Conservation (phyloP, 2,329 filamentous ascomycete genomes). For the Hypoxylon sp. region DNA sequence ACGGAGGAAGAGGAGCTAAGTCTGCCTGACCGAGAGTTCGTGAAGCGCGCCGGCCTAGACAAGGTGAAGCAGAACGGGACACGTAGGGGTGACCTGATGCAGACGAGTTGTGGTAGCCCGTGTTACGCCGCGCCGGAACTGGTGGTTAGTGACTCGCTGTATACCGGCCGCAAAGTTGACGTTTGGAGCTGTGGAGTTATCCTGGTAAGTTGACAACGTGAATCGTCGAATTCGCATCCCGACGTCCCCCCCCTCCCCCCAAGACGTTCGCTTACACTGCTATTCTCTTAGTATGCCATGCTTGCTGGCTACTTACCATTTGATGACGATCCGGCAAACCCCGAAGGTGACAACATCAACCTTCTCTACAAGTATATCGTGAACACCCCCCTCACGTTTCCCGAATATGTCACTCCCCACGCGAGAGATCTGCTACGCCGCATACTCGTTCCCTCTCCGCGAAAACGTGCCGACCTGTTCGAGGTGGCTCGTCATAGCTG, state of each 20-base stretch:
- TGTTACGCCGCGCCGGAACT: constrained; percentile 97
- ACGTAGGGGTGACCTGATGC: constrained; percentile 94
- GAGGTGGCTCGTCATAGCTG: constrained; percentile 98
- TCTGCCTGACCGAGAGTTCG: constrained; percentile 84
- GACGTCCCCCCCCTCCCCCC: too few species aligned
- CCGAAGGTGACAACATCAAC: constrained; percentile 99
- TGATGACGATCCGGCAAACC: constrained; percentile 97
- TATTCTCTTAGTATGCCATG: constrained; percentile 88
- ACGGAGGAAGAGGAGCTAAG: constrained; percentile 90
- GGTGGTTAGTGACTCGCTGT: constrained; percentile 95
- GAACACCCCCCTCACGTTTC: constrained; percentile 94
- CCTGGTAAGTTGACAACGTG: constrained; percentile 68
- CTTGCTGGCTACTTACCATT: constrained; percentile 96
- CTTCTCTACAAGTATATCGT: constrained; percentile 99
- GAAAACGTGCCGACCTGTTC: constrained; percentile 93
- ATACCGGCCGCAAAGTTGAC: constrained; percentile 96
- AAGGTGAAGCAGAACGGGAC: constrained; percentile 76
- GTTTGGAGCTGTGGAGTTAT: constrained; percentile 99
- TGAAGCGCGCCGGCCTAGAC: constrained; percentile 87
- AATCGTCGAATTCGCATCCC: neutral
- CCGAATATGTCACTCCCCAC: constrained; percentile 98
- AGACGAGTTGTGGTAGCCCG: constrained; percentile 97
- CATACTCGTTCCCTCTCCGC: constrained; percentile 93
- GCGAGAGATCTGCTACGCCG: constrained; percentile 90
- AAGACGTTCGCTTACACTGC: constrained; percentile 40